Conservation (phyloP, 2,329 filamentous ascomycete species). For the Xenosphaeropsis pyriputrescens region DNA sequence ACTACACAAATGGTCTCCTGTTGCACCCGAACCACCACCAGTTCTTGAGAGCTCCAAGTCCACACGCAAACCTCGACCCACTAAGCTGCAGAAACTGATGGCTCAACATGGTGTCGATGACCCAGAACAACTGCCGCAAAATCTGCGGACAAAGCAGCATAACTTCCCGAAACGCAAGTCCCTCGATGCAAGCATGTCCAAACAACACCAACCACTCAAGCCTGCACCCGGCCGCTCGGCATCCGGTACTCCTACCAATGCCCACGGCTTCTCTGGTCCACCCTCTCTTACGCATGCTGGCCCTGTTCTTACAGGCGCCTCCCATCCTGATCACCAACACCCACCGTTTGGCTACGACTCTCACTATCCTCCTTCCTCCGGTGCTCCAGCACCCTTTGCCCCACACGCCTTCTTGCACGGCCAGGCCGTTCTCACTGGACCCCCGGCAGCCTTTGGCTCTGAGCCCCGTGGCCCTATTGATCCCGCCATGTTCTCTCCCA, state of each 20-base stretch:
- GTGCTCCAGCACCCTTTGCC: constrained; percentile 12
- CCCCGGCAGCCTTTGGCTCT: constrained; percentile 7
- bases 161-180: constrained; percentile 16
- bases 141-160: constrained; percentile 23
- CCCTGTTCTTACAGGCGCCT: constrained; percentile 11
- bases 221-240: constrained; percentile 16
- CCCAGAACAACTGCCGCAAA: constrained; percentile 76
- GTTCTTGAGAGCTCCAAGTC: constrained; percentile 78
- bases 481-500: neutral
- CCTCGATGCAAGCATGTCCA: constrained; percentile 14
- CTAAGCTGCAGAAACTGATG: constrained; percentile 92
- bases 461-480: neutral
- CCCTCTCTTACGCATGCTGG: constrained; percentile 9
- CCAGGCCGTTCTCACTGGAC: constrained; percentile 5
- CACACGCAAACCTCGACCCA: constrained; percentile 88
- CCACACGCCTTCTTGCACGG: constrained; percentile 15
- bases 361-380: constrained; percentile 11
- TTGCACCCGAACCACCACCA: constrained; percentile 74
- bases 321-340: constrained; percentile 12
- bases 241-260: constrained; percentile 14
- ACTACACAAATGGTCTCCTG: constrained; percentile 85
- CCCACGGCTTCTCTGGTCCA: constrained; percentile 9
- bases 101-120: constrained; percentile 77
- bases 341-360: constrained; percentile 8
- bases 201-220: constrained; percentile 12